Evolutionary conservation across 139 green algal genomes (phyloP).

Genomic region (Spirogloea muscicola): DNA sequence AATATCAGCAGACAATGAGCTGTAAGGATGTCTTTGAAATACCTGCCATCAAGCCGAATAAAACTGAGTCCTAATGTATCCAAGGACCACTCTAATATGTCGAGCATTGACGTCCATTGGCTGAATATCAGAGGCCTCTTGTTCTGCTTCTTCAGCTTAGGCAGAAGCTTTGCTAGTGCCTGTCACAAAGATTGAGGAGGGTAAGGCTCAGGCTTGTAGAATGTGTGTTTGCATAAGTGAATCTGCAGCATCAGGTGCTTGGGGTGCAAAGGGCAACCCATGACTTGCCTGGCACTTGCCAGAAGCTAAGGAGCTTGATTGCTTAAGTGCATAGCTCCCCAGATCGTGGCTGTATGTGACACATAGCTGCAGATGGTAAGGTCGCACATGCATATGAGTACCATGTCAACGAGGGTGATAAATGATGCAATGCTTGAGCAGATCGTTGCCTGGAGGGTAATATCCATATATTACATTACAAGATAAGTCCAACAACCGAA

Average conservation of each 20-base stretch:
- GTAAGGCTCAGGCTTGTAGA: neutral
- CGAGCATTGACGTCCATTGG: constrained; percentile 85
- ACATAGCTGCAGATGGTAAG: constrained; percentile 7
- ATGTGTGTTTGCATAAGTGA: too few relatives aligned
- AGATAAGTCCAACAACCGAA: too few relatives aligned
- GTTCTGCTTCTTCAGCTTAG: constrained; percentile 57
- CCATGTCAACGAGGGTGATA: too few relatives aligned
- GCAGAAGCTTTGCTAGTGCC: constrained; percentile 55
- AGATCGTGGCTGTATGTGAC: neutral
- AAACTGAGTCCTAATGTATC: constrained; percentile 61
- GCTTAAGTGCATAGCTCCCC: neutral
- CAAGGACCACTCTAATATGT: constrained; percentile 87
- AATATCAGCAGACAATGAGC: too few relatives aligned
- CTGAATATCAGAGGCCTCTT: constrained; percentile 72
- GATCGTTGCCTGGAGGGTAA: too few relatives aligned
- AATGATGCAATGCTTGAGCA: too few relatives aligned
- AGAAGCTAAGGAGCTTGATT: neutral
- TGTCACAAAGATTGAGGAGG: constrained; percentile 1
- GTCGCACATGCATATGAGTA: too few relatives aligned
- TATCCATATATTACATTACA: too few relatives aligned
- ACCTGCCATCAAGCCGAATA: constrained; percentile 77
- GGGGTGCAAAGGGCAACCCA: neutral
- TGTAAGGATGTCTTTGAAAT: too few relatives aligned
- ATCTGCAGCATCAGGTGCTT: too few relatives aligned
- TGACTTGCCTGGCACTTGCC: constrained; percentile 44